Conservation (phyloP, 2,329 filamentous ascomycete genomes). For the Clonostachys chloroleuca region DNA sequence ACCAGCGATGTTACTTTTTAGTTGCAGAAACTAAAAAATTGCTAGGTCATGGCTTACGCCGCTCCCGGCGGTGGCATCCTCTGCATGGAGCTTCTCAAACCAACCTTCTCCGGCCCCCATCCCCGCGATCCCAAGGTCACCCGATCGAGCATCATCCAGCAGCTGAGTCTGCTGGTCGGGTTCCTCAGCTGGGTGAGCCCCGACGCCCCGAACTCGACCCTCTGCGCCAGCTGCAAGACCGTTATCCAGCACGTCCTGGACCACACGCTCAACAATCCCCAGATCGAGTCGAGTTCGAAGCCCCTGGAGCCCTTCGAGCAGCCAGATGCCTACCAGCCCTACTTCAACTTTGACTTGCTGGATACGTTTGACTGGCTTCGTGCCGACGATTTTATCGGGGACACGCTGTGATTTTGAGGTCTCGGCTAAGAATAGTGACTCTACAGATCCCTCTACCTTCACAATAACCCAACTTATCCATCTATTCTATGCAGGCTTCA, state of each 20-base stretch:
- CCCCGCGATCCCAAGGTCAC: conserved; percentile 18
- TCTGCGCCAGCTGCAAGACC: not conserved
- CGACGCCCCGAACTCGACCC: conserved; percentile 31
- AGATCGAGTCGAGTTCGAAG: no score
- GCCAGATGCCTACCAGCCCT: not conserved
- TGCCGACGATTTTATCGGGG: no score
- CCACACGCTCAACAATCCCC: conserved; percentile 31
- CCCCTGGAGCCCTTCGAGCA: not conserved
- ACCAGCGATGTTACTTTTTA: conserved; percentile 23
- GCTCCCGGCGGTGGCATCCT: conserved; percentile 43
- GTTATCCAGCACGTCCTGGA: conserved; percentile 37
- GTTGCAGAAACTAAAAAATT: conserved; percentile 11
- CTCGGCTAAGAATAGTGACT: no score
- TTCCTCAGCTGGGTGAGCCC: conserved; percentile 44
- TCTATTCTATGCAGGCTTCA: no score
- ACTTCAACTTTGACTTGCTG: conserved; percentile 41
- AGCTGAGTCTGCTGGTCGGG: conserved; percentile 41
- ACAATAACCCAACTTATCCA: no score
- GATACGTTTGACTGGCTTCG: conserved; percentile 44
- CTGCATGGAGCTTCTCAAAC: conserved; percentile 25
- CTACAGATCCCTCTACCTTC: no score
- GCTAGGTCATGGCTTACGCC: conserved; percentile 36
- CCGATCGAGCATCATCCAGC: conserved; percentile 41
- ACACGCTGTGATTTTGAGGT: no score
- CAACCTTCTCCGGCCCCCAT: conserved; percentile 13